phyloP scores from a whole-genome alignment of 306 rosid genomes.

The Urtica urens region DNA sequence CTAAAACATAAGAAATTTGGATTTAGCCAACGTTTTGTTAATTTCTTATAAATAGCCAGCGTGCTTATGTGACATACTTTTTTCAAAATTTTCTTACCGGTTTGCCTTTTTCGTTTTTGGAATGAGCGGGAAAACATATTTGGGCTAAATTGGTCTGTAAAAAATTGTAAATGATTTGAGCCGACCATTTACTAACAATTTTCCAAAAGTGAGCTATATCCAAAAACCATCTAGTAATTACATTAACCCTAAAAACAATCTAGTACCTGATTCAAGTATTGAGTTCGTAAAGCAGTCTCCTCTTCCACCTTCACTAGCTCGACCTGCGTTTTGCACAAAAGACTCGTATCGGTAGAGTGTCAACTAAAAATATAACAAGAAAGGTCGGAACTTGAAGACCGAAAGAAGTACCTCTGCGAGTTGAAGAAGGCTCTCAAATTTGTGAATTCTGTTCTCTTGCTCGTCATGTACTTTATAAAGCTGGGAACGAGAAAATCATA shows the following conservation, averaged over 20 bases:
- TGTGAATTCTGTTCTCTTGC: slow-evolving; percentile 16
- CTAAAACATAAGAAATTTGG: too few species aligned
- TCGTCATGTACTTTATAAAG: slow-evolving; percentile 11
- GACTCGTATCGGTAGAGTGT: not conserved
- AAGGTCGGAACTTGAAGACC: not conserved
- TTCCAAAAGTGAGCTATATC: too few species aligned
- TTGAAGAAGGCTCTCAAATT: slow-evolving; percentile 21
- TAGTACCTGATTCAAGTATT: slow-evolving; percentile 10
- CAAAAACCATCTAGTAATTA: not conserved
- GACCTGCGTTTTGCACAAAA: slow-evolving; percentile 8
- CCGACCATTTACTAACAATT: too few species aligned
- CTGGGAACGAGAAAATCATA: slow-evolving; percentile 3
- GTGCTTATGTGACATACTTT: too few species aligned
- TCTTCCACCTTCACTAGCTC: slow-evolving; percentile 6
- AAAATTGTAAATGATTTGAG: too few species aligned
- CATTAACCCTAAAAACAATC: too few species aligned
- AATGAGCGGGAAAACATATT: too few species aligned
- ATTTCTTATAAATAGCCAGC: too few species aligned
- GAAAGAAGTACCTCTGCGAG: slow-evolving; percentile 16
- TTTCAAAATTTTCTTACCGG: too few species aligned
- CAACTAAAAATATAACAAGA: slow-evolving; percentile 1
- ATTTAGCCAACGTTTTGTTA: too few species aligned
- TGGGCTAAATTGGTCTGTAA: too few species aligned
- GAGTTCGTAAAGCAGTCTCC: slow-evolving; percentile 6
- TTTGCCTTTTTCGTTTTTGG: too few species aligned